Conservation (phyloP, 2,329 filamentous ascomycete genomes). For the Ophiocordyceps camponoti-rufipedis region DNA sequence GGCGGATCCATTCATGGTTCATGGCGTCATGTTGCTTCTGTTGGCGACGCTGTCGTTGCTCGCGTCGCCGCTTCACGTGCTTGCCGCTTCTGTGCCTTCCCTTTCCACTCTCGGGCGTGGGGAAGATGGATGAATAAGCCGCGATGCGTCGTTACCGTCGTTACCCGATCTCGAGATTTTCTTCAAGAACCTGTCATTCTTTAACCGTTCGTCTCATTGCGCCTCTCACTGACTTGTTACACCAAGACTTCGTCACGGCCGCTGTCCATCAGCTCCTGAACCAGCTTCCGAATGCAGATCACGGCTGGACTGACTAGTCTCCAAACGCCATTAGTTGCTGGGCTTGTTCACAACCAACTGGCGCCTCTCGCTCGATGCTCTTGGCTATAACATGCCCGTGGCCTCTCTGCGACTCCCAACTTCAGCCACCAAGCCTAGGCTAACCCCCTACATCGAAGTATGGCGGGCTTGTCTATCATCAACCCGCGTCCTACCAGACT, state of each 20-base stretch:
- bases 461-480: slow-evolving; percentile 23
- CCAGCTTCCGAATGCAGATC: background rate
- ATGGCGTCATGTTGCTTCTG: background rate
- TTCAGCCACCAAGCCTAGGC: background rate
- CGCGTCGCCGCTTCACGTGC: background rate
- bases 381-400: background rate
- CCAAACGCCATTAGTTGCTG: background rate
- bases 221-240: background rate
- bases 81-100: background rate
- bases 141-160: background rate
- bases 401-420: background rate
- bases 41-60: background rate
- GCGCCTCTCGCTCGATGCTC: background rate
- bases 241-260: background rate
- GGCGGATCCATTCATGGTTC: background rate
- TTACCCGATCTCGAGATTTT: background rate
- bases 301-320: background rate
- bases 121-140: background rate
- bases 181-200: no score
- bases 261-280: background rate
- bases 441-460: slow-evolving; percentile 2
- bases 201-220: no score
- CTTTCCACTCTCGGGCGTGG: background rate
- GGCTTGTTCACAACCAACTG: background rate
- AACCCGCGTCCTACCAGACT: slow-evolving; percentile 23